phyloP scores from a whole-genome alignment of 2,329 filamentous ascomycete genomes.

The Atkinsonella hypoxylon region DNA sequence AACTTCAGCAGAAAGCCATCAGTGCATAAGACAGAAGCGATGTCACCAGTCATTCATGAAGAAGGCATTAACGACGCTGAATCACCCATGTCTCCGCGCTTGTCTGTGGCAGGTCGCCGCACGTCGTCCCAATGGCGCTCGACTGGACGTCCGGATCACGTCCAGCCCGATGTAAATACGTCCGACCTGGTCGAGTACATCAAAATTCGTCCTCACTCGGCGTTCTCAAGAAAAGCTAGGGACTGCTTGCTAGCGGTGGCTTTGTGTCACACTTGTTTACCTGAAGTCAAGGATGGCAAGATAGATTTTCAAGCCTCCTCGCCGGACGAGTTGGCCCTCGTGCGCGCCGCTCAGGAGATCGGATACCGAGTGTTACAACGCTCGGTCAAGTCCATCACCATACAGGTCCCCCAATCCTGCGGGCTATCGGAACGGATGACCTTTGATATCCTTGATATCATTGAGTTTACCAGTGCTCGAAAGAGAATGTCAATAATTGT shows the following conservation, averaged over 20 bases:
- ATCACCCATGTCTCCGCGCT: conserved; percentile 18
- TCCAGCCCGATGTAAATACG: conserved; percentile 51
- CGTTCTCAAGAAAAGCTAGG: conserved; percentile 67
- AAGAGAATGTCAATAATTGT: conserved; percentile 88
- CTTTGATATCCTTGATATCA: conserved; percentile 74
- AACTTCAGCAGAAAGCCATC: conserved; percentile 13
- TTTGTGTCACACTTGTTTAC: conserved; percentile 82
- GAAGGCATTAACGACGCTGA: conserved; percentile 13
- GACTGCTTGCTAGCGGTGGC: conserved; percentile 78
- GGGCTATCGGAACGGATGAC: conserved; percentile 38
- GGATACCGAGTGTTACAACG: conserved; percentile 68
- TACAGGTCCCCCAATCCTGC: conserved; percentile 28
- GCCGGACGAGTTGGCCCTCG: conserved; percentile 79
- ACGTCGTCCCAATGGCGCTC: conserved; percentile 40
- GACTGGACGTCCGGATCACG: conserved; percentile 33
- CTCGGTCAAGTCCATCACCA: conserved; percentile 54
- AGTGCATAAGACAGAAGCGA: conserved; percentile 16
- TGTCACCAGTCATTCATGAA: conserved; percentile 20
- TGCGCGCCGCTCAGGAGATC: conserved; percentile 73
- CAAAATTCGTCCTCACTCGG: conserved; percentile 57
- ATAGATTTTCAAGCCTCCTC: conserved; percentile 82
- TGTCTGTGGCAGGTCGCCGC: conserved; percentile 25
- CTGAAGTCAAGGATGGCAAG: conserved; percentile 58
- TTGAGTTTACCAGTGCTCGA: conserved; percentile 80
- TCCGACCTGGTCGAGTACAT: conserved; percentile 69